Percentiles rank a stretch among this genome's conserved stretches.
phyloP scores from a whole-genome alignment of 1,139 yeast genomes.

The Martiniozyma asiatica region DNA sequence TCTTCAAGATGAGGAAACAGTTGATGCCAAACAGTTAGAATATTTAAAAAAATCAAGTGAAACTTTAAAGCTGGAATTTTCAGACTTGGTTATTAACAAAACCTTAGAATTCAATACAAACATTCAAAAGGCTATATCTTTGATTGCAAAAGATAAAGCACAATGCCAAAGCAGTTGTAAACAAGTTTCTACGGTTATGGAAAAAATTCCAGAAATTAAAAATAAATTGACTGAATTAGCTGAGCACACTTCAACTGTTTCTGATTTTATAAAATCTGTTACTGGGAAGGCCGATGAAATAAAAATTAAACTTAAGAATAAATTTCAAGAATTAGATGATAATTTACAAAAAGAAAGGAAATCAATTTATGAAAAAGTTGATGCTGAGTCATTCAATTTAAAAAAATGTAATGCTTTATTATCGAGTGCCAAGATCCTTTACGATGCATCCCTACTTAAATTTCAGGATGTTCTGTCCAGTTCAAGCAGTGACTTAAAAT shows the following conservation, averaged over 20 bases:
- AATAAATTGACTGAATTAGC: too few relatives aligned
- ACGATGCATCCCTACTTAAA: conserved; percentile 16
- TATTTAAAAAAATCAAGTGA: conserved; percentile 6
- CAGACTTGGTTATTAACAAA: conserved; percentile 5
- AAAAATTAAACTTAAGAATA: too few relatives aligned
- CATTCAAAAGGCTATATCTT: conserved; percentile 2
- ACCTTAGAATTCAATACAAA: conserved; percentile 7
- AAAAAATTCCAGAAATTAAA: too few relatives aligned
- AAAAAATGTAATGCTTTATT: conserved; percentile 16
- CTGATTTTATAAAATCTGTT: too few relatives aligned
- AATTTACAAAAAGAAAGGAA: too few relatives aligned
- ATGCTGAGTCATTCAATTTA: too few relatives aligned
- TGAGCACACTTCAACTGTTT: too few relatives aligned
- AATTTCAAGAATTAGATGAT: too few relatives aligned
- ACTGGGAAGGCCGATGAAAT: too few relatives aligned
- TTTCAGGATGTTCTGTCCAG: conserved; percentile 9
- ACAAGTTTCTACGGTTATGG: conserved; percentile 14
- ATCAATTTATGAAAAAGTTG: too few relatives aligned
- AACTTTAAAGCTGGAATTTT: conserved; percentile 5
- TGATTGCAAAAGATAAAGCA: conserved; percentile 3
- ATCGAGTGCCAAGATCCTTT: conserved; percentile 14
- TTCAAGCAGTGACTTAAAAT: background rate
- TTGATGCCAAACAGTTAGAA: conserved; percentile 5
- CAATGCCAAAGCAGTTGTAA: background rate
- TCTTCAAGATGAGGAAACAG: conserved; percentile 5